Base-by-base conservation (phyloP, 2,329 filamentous ascomycete genomes). In the Diaporthe caulivora region DNA sequence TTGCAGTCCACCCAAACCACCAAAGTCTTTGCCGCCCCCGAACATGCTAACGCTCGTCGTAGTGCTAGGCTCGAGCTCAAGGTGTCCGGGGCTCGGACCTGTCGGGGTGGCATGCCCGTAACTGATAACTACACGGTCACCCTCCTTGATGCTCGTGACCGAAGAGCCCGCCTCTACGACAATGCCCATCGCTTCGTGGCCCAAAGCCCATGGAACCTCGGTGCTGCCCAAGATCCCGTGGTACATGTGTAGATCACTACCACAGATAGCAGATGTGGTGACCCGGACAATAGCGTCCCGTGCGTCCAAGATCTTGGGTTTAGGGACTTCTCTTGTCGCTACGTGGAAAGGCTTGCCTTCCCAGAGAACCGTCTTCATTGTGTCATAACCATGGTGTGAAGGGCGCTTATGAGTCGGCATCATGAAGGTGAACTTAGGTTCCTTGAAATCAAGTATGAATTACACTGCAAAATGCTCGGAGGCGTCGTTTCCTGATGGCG, bases 151-250 rank as follows among this genome's bases (percentile, higher is more conserved):
- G 8, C 51, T 37, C 1, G 53, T 49, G 9, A 71, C 76, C 70
- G 10, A 34, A 10, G 34, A 75, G 0, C 82, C 82, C 3, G 81
- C 70, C 31, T 74, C 72, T 0, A 77, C 81, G 5, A 83, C 65
- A 0, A 78, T 76, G 1, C 82, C 82, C 9, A 81, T 80, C 7
- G 80, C 80, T 67, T 84, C 82, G 68, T 84, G 82, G 24, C 69
- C 69, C 24, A 71, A 26, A 15, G 69, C 18, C 47, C 51, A 64
- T 26, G 69, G 69, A 6, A 40, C 55, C 6, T 71, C 55, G 2
- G 1, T 13, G 42, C 69, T 71, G 9, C 69, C 69, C 17, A 71
- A 40, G 9, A 71, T 40, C 11, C 69, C 69, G n/a, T 71, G 69
- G n/a, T 71, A 71, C 9, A 40, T 62, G n/a, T 71, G 69, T 2